phyloP scores from a whole-genome alignment of 1,139 yeast genomes.

The Kluyveromyces sp. region DNA sequence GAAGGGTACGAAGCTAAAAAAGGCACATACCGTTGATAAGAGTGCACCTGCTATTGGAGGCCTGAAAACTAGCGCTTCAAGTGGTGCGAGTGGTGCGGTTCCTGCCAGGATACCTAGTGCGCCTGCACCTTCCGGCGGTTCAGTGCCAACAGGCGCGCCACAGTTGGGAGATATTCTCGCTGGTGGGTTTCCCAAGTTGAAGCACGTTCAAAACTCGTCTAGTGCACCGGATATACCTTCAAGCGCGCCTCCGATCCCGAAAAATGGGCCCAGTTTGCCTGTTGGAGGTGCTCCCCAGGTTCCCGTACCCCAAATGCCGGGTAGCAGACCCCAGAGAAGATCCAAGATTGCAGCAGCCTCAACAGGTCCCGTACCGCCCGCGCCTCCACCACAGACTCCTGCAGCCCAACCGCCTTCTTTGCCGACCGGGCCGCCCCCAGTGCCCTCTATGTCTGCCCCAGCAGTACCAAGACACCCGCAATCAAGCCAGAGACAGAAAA shows the following conservation, averaged over 20 bases:
- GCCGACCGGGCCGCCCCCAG: constrained; percentile 14
- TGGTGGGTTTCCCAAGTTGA: constrained; percentile 78
- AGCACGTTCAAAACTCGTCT: constrained; percentile 34
- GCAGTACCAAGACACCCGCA: constrained; percentile 11
- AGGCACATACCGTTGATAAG: constrained; percentile 68
- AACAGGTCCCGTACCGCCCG: constrained; percentile 7
- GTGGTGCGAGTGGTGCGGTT: constrained; percentile 9
- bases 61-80: constrained; percentile 7
- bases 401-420: constrained; percentile 24
- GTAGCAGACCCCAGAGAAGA: constrained; percentile 13
- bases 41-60: constrained; percentile 48
- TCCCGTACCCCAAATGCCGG: constrained; percentile 29
- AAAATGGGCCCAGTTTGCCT: background rate
- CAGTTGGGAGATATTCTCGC: constrained; percentile 73
- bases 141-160: constrained; percentile 36
- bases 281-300: constrained; percentile 16
- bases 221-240: constrained; percentile 13
- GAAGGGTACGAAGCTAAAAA: constrained; percentile 68
- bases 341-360: background rate
- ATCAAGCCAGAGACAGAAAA: constrained; percentile 2
- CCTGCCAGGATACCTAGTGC: constrained; percentile 14
- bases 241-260: constrained; percentile 16
- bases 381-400: constrained; percentile 15
- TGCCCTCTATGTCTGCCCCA: constrained; percentile 12
- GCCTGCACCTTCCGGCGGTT: constrained; percentile 15